Percentiles rank a stretch among this genome's conserved stretches.
These are phyloP conservation scores for Neurospora cerealis DNA, from an alignment of 495 filamentous ascomycete species.

Conservation along the genomic window DNA sequence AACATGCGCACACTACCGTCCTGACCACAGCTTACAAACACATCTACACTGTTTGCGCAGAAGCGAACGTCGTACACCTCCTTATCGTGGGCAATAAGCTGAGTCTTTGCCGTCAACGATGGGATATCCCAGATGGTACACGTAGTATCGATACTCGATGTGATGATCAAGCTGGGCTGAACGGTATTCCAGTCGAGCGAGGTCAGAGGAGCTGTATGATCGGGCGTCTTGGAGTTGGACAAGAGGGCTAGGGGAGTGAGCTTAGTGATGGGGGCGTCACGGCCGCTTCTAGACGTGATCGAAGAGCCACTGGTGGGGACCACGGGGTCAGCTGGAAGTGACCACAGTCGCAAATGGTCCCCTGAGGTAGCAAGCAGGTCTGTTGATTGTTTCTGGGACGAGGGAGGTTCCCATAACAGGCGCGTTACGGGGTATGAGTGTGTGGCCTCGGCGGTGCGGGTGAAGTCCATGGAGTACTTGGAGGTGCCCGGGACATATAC, in stretches of 20 bases:
- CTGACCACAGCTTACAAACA: constrained; percentile 95
- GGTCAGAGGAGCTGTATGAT: constrained; percentile 93
- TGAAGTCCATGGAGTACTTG: constrained; percentile 76
- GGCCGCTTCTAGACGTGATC: constrained; percentile 57
- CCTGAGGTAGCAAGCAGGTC: constrained; percentile 94
- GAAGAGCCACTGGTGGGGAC: constrained; percentile 49
- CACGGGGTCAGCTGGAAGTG: constrained; percentile 53
- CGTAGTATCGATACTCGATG: constrained; percentile 96
- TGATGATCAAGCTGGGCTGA: constrained; percentile 93
- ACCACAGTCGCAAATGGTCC: constrained; percentile 94
- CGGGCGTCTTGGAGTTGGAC: constrained; percentile 95
- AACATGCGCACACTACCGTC: constrained; percentile 99
- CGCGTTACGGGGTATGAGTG: constrained; percentile 97
- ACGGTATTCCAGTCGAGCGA: constrained; percentile 97
- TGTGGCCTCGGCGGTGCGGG: constrained; percentile 91
- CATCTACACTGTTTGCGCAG: constrained; percentile 90
- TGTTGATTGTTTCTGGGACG: constrained; percentile 91
- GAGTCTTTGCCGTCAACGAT: constrained; percentile 93
- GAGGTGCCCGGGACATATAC: constrained; percentile 57
- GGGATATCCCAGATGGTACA: constrained; percentile 99
- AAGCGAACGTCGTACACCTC: constrained; percentile 98
- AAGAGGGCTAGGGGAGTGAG: constrained; percentile 87
- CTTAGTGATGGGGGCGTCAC: constrained; percentile 65
- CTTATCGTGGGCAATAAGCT: constrained; percentile 97
- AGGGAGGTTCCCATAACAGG: constrained; percentile 94